phyloP scores from a whole-genome alignment of 805 yeast species.

The Yarrowia keelungensis region DNA sequence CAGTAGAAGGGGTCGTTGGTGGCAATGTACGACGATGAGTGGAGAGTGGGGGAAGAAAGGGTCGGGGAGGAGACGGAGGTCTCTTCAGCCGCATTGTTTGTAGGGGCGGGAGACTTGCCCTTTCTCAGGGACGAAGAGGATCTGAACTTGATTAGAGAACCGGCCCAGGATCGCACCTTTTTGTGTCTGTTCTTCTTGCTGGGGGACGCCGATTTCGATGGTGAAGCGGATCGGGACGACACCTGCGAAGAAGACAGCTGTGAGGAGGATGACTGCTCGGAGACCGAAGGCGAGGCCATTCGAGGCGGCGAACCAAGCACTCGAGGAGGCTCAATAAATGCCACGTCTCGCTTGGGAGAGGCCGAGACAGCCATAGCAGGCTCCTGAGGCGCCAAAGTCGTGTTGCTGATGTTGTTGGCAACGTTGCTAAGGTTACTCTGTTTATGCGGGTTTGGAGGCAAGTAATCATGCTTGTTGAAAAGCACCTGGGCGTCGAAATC shows the following conservation, averaged over 20 bases:
- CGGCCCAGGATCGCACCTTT: slow-evolving; percentile 54
- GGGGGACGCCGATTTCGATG: slow-evolving; percentile 26
- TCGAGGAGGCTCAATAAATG: slow-evolving; percentile 40
- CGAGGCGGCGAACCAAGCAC: slow-evolving; percentile 41
- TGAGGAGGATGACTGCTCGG: slow-evolving; percentile 38
- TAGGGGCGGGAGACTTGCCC: neutral
- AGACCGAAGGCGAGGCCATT: slow-evolving; percentile 40
- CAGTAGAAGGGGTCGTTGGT: slow-evolving; percentile 41
- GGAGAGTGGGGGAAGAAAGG: slow-evolving; percentile 41
- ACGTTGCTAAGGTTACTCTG: slow-evolving; percentile 2
- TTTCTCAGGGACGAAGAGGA: slow-evolving; percentile 26
- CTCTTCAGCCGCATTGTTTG: too few relatives aligned
- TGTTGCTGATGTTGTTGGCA: slow-evolving; percentile 33
- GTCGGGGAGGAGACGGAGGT: slow-evolving; percentile 1
- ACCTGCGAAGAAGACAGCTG: slow-evolving; percentile 40
- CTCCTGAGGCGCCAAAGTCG: slow-evolving; percentile 13
- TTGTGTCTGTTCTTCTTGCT: slow-evolving; percentile 46
- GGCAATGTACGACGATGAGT: slow-evolving; percentile 42
- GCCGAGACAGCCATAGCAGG: neutral
- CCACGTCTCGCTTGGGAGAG: slow-evolving; percentile 32
- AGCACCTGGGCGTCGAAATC: slow-evolving; percentile 63
- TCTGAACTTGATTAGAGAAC: slow-evolving; percentile 47
- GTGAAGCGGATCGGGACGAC: slow-evolving; percentile 37
- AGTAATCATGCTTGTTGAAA: slow-evolving; percentile 25
- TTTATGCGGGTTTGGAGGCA: slow-evolving; percentile 31